These are phyloP conservation scores for Russula sp. DNA, from an alignment of 768 basidiomycete species.

Conservation along the genomic window DNA sequence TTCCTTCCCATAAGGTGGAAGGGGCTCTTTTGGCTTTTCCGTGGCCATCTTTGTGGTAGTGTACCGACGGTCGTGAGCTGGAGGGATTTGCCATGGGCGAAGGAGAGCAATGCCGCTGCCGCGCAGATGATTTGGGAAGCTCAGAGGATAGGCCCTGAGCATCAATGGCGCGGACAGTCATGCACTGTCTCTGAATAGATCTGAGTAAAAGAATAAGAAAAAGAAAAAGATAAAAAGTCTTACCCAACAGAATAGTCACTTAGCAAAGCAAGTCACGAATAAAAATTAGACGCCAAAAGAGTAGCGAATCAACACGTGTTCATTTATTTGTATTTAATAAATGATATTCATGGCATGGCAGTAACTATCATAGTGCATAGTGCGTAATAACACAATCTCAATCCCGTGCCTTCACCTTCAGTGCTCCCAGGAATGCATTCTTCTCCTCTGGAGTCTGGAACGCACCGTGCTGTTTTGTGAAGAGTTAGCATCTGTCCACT, in stretches of 20 bases:
- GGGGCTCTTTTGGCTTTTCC: not conserved
- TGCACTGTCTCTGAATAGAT: conserved; percentile 37
- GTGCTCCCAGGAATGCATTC: conserved; percentile 86
- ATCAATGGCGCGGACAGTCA: conserved; percentile 73
- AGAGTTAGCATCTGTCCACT: conserved; percentile 6
- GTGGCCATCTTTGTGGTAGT: not conserved
- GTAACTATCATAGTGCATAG: not conserved
- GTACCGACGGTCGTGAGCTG: not conserved
- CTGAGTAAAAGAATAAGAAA: not conserved
- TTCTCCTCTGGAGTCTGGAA: conserved; percentile 99
- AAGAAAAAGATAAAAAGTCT: not conserved
- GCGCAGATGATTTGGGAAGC: conserved; percentile 46
- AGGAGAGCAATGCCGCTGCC: conserved; percentile 28
- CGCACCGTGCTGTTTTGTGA: conserved; percentile 65
- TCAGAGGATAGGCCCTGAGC: conserved; percentile 78
- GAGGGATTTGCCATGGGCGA: not conserved
- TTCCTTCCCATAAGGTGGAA: not conserved
- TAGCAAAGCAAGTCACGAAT: no score
- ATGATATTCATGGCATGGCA: not conserved
- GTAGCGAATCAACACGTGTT: no score
- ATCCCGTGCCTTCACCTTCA: conserved; percentile 79
- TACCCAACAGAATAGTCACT: no score
- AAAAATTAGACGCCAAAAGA: no score
- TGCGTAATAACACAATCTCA: conserved; percentile 38
- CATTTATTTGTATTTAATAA: not conserved